phyloP scores from a whole-genome alignment of 2,329 filamentous ascomycete genomes.

The Fusarium longipes region DNA sequence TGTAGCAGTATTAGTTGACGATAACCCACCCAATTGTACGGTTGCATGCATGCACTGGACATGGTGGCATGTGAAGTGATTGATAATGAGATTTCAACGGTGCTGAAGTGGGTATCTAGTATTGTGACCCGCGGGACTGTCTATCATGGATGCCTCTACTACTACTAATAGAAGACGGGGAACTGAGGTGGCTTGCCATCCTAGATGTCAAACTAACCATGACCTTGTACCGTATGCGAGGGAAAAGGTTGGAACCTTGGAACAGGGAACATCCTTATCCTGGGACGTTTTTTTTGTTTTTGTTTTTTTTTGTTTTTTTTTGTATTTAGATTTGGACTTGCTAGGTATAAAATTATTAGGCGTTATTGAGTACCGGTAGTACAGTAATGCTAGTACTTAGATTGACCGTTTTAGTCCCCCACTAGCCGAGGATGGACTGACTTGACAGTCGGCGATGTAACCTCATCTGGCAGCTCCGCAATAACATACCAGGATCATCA shows the following conservation, averaged over 20 bases:
- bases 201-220: neutral
- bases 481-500: neutral
- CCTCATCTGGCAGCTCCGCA: conserved; percentile 14
- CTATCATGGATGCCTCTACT: no score
- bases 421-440: conserved; percentile 1
- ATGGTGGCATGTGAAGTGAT: neutral
- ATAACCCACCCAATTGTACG: neutral
- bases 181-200: neutral
- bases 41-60: neutral
- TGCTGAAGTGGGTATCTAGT: neutral
- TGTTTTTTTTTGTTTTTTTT: neutral
- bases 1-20: neutral
- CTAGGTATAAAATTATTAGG: neutral
- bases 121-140: no score
- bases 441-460: conserved; percentile 21
- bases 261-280: neutral
- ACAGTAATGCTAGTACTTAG: neutral
- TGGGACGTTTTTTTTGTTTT: neutral
- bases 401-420: neutral
- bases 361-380: neutral
- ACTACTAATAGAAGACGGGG: neutral
- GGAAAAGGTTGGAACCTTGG: neutral
- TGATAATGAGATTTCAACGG: neutral
- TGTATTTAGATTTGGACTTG: no score
- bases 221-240: neutral